Conservation (phyloP, 2,329 filamentous ascomycete genomes). For the Colletotrichum tropicicola region DNA sequence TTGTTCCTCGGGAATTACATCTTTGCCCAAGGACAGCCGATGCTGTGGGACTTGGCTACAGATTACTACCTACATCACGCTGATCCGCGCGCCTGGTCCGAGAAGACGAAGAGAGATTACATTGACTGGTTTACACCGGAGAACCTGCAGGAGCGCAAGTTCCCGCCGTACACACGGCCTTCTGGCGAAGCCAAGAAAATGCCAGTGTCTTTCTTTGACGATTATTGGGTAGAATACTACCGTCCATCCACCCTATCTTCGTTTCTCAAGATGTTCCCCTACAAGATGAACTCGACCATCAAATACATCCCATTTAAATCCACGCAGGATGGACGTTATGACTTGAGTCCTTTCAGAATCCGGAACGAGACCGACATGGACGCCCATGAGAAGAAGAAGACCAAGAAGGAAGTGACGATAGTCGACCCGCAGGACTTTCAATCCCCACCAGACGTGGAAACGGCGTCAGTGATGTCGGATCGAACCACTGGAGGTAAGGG, state of each 20-base stretch:
- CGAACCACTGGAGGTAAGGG: slow-evolving; percentile 38
- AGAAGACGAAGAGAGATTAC: slow-evolving; percentile 73
- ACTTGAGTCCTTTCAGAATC: slow-evolving; percentile 88
- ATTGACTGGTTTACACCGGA: slow-evolving; percentile 88
- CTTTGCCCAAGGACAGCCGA: slow-evolving; percentile 85
- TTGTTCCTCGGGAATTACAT: slow-evolving; percentile 97
- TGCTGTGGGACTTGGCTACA: slow-evolving; percentile 95
- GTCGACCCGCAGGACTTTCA: slow-evolving; percentile 63
- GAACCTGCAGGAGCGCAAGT: slow-evolving; percentile 69
- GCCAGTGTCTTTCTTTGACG: slow-evolving; percentile 75
- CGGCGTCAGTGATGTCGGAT: slow-evolving; percentile 16
- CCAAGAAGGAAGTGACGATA: slow-evolving; percentile 76
- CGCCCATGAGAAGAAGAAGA: slow-evolving; percentile 67
- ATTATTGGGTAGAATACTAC: slow-evolving; percentile 99
- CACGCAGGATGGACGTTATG: slow-evolving; percentile 77
- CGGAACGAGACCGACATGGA: slow-evolving; percentile 72
- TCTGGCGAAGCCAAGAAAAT: slow-evolving; percentile 49
- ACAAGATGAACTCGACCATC: slow-evolving; percentile 89
- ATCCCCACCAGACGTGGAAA: slow-evolving; percentile 39
- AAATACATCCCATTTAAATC: slow-evolving; percentile 82
- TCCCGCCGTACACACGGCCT: slow-evolving; percentile 64
- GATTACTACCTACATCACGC: slow-evolving; percentile 97
- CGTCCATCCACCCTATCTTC: slow-evolving; percentile 87
- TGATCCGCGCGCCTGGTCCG: slow-evolving; percentile 78
- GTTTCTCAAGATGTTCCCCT: slow-evolving; percentile 91